phyloP scores from a whole-genome alignment of 352 stramenopile genomes.

The Phytophthora crassamura region DNA sequence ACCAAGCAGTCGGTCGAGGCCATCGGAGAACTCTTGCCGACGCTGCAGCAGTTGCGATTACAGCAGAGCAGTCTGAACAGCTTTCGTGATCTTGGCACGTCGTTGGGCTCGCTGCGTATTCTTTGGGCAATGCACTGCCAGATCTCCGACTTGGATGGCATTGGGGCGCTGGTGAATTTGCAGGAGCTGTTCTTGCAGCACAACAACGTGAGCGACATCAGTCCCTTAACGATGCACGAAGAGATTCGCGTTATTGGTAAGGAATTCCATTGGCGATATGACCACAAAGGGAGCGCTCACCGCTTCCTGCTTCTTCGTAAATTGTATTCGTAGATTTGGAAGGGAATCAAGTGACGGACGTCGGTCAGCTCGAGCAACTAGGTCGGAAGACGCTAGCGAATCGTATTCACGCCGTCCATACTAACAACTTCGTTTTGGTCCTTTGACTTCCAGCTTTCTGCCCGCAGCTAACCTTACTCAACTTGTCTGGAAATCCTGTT shows the following conservation, averaged over 20 bases:
- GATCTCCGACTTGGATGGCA: conserved; percentile 86
- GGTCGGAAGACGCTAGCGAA: conserved; percentile 34
- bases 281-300: background rate
- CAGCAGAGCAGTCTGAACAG: conserved; percentile 68
- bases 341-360: conserved; percentile 72
- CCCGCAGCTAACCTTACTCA: conserved; percentile 64
- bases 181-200: conserved; percentile 80
- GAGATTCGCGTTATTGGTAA: conserved; percentile 77
- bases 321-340: conserved; percentile 56
- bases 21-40: conserved; percentile 79
- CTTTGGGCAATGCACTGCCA: conserved; percentile 71
- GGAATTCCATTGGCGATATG: background rate
- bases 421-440: background rate
- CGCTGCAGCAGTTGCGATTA: conserved; percentile 71
- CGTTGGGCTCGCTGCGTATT: conserved; percentile 66
- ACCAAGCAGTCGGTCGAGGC: conserved; percentile 83
- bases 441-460: conserved; percentile 55
- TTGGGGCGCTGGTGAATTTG: conserved; percentile 78
- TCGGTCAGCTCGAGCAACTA: conserved; percentile 82
- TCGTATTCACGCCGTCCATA: background rate
- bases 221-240: conserved; percentile 86
- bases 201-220: conserved; percentile 86
- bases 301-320: background rate
- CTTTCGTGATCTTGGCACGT: conserved; percentile 88
- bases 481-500: conserved; percentile 71